Conservation (phyloP, 176 grass and related monocot genomes). For the Tuctoria greenei region DNA sequence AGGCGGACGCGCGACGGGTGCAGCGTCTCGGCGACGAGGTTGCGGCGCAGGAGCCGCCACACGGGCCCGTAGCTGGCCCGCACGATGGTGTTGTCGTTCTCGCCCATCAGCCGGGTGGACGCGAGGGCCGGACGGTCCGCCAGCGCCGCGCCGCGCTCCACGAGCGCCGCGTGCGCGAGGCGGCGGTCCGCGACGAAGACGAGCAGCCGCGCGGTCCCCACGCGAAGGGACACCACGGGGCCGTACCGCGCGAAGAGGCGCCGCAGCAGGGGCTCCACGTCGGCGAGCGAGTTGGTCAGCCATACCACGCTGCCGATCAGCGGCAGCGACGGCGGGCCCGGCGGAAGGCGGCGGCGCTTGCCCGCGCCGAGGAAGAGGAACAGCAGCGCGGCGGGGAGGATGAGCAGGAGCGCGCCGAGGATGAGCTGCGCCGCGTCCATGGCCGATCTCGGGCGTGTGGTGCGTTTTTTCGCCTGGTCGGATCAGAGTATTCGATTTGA, state of each 20-base stretch:
- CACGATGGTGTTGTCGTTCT: conserved; percentile 23
- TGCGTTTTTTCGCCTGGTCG: background rate
- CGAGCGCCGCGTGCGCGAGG: conserved; percentile 44
- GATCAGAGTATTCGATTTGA: background rate
- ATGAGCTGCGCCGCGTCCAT: background rate
- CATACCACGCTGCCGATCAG: conserved; percentile 42
- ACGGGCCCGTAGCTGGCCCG: conserved; percentile 36
- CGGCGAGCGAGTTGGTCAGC: conserved; percentile 2
- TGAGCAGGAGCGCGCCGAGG: background rate
- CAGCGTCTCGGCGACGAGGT: conserved; percentile 51
- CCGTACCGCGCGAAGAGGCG: conserved; percentile 32
- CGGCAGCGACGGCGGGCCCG: conserved; percentile 34
- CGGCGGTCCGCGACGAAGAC: conserved; percentile 37
- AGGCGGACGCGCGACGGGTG: conserved; percentile 40
- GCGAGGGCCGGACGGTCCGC: conserved; percentile 2
- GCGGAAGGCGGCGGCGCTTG: conserved; percentile 16
- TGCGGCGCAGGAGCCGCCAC: conserved; percentile 48
- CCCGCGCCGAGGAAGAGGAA: background rate
- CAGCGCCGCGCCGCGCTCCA: conserved; percentile 23
- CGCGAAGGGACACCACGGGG: conserved; percentile 30
- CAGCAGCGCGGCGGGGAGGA: background rate
- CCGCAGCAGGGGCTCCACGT: conserved; percentile 24
- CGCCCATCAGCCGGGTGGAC: background rate
- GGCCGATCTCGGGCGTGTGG: background rate
- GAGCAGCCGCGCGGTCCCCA: conserved; percentile 18